Percentiles rank a stretch among this genome's conserved stretches.
Conservation (phyloP, 2,329 filamentous ascomycete genomes). For the Ascochyta lentis region DNA sequence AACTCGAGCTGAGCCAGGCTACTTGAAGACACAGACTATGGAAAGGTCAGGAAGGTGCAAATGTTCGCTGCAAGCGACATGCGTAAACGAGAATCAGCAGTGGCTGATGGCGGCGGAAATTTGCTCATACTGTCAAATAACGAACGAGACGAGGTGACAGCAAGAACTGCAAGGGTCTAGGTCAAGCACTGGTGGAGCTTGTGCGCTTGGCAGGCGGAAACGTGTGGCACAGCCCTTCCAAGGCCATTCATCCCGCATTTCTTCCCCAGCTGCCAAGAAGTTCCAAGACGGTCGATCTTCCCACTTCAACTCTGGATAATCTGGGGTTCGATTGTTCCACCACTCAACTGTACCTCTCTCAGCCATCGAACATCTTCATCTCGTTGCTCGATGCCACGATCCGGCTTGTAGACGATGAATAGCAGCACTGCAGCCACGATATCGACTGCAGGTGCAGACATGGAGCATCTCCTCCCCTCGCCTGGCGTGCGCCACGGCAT, state of each 20-base stretch:
- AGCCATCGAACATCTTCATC: conserved; percentile 23
- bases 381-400: conserved; percentile 15
- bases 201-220: conserved; percentile 6
- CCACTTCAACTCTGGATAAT: conserved; percentile 21
- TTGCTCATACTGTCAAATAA: conserved; percentile 2
- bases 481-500: conserved; percentile 10
- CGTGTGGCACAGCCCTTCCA: background rate
- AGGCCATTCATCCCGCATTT: conserved; percentile 8
- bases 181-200: conserved; percentile 5
- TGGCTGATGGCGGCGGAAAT: background rate
- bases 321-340: conserved; percentile 30
- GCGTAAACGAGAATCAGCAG: background rate
- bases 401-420: conserved; percentile 12
- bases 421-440: conserved; percentile 5
- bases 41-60: background rate
- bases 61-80: background rate
- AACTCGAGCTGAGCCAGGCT: no score
- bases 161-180: background rate
- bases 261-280: conserved; percentile 18
- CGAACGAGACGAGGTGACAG: conserved; percentile 2
- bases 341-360: conserved; percentile 20
- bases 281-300: conserved; percentile 22
- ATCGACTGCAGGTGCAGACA: conserved; percentile 4
- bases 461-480: conserved; percentile 3
- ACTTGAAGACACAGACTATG: no score